Conservation (phyloP, 495 filamentous ascomycete species). For the Aspergillus mulundensis region DNA sequence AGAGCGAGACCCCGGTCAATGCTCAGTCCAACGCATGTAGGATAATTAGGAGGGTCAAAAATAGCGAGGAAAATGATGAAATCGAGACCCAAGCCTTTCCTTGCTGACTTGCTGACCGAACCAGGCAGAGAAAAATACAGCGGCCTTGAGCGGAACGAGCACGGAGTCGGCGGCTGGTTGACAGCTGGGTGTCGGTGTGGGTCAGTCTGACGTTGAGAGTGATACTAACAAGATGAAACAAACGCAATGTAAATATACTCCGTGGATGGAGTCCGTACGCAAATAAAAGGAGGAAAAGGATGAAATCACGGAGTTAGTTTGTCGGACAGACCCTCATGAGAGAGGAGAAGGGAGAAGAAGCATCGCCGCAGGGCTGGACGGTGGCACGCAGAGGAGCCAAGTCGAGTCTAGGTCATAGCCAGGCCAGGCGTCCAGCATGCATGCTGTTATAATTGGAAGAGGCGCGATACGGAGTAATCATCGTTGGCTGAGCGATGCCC, state of each 20-base stretch:
- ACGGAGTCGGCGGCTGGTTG: slow-evolving; percentile 13
- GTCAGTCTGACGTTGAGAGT: slow-evolving; percentile 5
- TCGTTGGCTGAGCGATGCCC: not conserved
- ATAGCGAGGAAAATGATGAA: not conserved
- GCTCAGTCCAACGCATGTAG: slow-evolving; percentile 17
- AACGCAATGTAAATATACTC: not conserved
- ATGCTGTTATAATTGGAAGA: slow-evolving; percentile 8
- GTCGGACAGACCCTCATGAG: not conserved
- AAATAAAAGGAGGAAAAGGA: not conserved
- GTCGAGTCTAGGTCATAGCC: not conserved
- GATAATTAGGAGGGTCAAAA: not conserved
- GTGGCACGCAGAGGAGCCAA: not conserved
- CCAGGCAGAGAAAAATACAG: not conserved
- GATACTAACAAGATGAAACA: not conserved
- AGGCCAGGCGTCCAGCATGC: slow-evolving; percentile 4
- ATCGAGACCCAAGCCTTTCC: not conserved
- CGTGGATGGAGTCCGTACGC: not conserved
- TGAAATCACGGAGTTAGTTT: not conserved
- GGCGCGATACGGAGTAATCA: not conserved
- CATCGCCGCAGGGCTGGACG: not conserved
- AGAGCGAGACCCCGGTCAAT: slow-evolving; percentile 8
- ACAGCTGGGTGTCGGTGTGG: slow-evolving; percentile 6
- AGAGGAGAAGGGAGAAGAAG: not conserved
- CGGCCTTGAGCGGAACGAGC: slow-evolving; percentile 9
- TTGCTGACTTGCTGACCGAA: slow-evolving; percentile 7